A percentile compares a stretch with the other conserved stretches of the same genome.
phyloP scores from a whole-genome alignment of 148 eudicot genomes.

The Chenopodium formosanum region DNA sequence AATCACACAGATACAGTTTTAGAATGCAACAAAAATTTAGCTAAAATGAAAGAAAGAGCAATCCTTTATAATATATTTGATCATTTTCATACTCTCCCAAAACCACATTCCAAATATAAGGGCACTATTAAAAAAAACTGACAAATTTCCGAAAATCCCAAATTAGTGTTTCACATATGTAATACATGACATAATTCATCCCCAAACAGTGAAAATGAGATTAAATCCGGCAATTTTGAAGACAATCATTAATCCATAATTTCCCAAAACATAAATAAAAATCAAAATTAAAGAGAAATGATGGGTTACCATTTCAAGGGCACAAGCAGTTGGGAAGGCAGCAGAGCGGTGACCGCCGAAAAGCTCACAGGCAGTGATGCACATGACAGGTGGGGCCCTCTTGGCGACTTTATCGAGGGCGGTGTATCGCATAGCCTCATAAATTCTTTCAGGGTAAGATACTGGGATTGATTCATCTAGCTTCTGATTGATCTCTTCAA shows the following conservation, averaged over 20 bases:
- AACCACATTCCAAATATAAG: too few species aligned
- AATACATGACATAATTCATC: too few species aligned
- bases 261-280: background rate
- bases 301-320: conserved; percentile 76
- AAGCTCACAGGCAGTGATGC: conserved; percentile 89
- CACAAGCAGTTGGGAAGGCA: conserved; percentile 95
- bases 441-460: conserved; percentile 68
- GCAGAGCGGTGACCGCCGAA: conserved; percentile 75
- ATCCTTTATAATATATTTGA: too few species aligned
- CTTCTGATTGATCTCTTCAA: conserved; percentile 63
- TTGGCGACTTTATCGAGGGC: conserved; percentile 79
- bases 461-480: conserved; percentile 77
- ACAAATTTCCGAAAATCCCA: too few species aligned
- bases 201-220: too few species aligned
- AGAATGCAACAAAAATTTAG: too few species aligned
- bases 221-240: too few species aligned
- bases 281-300: background rate
- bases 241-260: background rate
- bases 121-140: too few species aligned
- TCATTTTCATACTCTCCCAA: too few species aligned
- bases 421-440: conserved; percentile 85
- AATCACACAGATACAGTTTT: too few species aligned
- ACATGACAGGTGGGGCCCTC: conserved; percentile 88
- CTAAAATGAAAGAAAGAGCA: too few species aligned
- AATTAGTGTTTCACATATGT: too few species aligned